Evolutionary conservation across 2,329 filamentous ascomycete species (phyloP).

Genomic region (Truncatella angustata): DNA sequence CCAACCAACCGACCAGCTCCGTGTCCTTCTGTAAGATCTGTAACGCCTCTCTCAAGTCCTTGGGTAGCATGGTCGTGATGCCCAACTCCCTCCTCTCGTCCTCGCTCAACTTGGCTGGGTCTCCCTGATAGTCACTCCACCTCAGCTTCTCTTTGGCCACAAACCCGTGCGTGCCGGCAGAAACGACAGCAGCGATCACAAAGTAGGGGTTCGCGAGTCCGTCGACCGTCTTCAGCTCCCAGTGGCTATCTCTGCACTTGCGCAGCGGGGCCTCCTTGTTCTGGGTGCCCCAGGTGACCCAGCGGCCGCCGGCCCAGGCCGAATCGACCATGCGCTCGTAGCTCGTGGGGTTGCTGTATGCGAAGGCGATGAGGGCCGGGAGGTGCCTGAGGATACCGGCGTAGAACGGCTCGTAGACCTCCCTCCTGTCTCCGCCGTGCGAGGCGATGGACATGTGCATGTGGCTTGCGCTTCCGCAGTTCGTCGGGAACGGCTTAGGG

Average conservation of each 20-base stretch:
- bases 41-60: constrained; percentile 53
- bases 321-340: constrained; percentile 69
- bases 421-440: constrained; percentile 26
- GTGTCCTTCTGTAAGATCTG: constrained; percentile 46
- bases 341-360: constrained; percentile 62
- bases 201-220: constrained; percentile 79
- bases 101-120: constrained; percentile 49
- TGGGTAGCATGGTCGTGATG: constrained; percentile 54
- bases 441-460: constrained; percentile 65
- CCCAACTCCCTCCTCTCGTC: constrained; percentile 49
- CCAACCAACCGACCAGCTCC: constrained; percentile 44
- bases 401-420: constrained; percentile 65
- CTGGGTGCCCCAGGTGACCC: constrained; percentile 78
- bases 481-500: constrained; percentile 62
- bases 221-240: constrained; percentile 78
- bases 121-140: constrained; percentile 52
- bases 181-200: constrained; percentile 59
- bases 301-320: constrained; percentile 76
- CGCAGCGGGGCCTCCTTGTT: constrained; percentile 76
- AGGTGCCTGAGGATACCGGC: constrained; percentile 68
- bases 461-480: constrained; percentile 65
- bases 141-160: constrained; percentile 37
- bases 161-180: constrained; percentile 58
- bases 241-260: constrained; percentile 64
- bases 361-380: constrained; percentile 65